Percentiles rank a stretch among this genome's conserved stretches.
phyloP scores from a whole-genome alignment of 1,139 yeast species.

The Schizosaccharomyces versatilis region DNA sequence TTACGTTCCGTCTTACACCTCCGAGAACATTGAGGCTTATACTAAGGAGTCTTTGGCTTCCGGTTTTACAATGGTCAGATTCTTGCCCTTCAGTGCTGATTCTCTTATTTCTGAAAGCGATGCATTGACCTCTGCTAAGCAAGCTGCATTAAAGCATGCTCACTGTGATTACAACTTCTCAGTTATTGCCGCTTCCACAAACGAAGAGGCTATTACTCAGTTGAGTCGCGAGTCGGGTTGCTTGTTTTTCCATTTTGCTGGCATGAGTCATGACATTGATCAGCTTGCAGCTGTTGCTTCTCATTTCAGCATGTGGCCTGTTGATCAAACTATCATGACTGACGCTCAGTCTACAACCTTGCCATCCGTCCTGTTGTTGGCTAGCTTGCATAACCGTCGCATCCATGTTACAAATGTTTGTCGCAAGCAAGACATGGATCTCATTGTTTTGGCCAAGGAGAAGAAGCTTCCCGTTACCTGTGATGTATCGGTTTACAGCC shows the following conservation, averaged over 20 bases:
- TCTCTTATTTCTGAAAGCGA: constrained; percentile 47
- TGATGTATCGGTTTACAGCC: constrained; percentile 64
- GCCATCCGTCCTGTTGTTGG: constrained; percentile 74
- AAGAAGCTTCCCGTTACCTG: constrained; percentile 68
- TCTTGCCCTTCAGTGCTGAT: constrained; percentile 48
- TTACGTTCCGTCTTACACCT: constrained; percentile 41
- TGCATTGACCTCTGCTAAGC: constrained; percentile 36
- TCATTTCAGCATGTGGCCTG: constrained; percentile 71
- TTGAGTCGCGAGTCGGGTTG: constrained; percentile 54
- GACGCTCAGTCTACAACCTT: constrained; percentile 83
- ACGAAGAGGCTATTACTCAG: constrained; percentile 39
- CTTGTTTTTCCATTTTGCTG: constrained; percentile 60
- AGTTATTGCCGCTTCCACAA: constrained; percentile 59
- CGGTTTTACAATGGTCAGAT: constrained; percentile 73
- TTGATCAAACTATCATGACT: constrained; percentile 61
- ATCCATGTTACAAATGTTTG: constrained; percentile 80
- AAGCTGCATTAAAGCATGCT: constrained; percentile 33
- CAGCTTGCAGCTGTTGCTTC: constrained; percentile 58
- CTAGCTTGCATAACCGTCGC: constrained; percentile 66
- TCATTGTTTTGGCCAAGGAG: constrained; percentile 68
- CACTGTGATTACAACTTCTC: constrained; percentile 67
- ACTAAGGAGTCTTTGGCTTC: constrained; percentile 55
- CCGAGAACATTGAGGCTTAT: constrained; percentile 36
- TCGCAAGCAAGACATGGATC: constrained; percentile 56
- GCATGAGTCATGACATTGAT: constrained; percentile 33